phyloP scores from a whole-genome alignment of 1,284 basidiomycete genomes.

The Vanrija humicola region DNA sequence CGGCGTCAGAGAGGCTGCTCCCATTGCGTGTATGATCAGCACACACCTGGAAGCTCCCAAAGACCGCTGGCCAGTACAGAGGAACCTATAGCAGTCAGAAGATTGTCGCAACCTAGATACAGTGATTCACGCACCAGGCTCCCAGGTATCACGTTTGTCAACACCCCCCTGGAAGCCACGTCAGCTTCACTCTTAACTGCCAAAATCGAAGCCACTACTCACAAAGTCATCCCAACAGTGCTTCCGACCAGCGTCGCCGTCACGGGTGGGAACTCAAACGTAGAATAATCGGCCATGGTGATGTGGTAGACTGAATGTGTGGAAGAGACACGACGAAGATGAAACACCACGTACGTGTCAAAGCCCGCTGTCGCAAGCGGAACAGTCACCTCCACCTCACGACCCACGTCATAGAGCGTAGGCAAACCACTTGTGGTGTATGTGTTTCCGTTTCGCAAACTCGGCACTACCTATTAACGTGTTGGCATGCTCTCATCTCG shows the following conservation, averaged over 20 bases:
- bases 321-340: background rate
- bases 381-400: too few species aligned
- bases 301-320: too few species aligned
- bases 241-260: constrained; percentile 52
- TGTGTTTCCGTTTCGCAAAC: too few species aligned
- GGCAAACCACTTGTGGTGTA: too few species aligned
- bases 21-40: too few species aligned
- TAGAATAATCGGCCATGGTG: background rate
- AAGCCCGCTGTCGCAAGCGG: too few species aligned
- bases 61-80: background rate
- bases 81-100: background rate
- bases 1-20: too few species aligned
- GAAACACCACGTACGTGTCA: too few species aligned
- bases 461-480: too few species aligned
- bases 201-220: background rate
- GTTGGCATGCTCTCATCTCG: too few species aligned
- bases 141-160: too few species aligned
- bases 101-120: background rate
- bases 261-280: constrained; percentile 13
- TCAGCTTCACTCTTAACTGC: constrained; percentile 1
- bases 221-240: constrained; percentile 65
- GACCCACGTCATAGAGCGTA: too few species aligned
- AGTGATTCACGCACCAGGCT: background rate
- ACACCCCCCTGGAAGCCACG: background rate
- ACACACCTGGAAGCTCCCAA: background rate